Evolutionary conservation across 139 green algal genomes (phyloP).

Genomic region (Coelastrella sp.): DNA sequence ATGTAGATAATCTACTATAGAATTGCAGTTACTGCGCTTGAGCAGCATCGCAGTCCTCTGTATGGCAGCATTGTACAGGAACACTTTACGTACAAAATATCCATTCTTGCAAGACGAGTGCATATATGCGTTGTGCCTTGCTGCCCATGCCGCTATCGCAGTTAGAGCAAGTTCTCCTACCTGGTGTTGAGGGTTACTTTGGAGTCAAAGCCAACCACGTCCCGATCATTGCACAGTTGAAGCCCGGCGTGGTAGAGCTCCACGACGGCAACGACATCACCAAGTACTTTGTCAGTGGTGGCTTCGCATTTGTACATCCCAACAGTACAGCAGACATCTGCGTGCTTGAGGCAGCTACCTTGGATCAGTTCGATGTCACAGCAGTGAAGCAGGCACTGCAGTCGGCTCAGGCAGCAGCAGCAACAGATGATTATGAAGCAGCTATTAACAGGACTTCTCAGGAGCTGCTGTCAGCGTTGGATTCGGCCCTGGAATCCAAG

Average conservation of each 20-base stretch:
- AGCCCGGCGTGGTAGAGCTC: slow-evolving; percentile 67
- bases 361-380: slow-evolving; percentile 64
- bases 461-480: slow-evolving; percentile 66
- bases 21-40: not conserved
- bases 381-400: slow-evolving; percentile 66
- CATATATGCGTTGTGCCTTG: too few relatives aligned
- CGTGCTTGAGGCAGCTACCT: slow-evolving; percentile 62
- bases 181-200: slow-evolving; percentile 70
- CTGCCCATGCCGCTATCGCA: slow-evolving; percentile 21
- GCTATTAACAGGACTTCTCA: slow-evolving; percentile 63
- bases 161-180: slow-evolving; percentile 68
- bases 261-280: slow-evolving; percentile 58
- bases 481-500: slow-evolving; percentile 66
- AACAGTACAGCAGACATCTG: slow-evolving; percentile 69
- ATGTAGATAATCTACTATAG: too few relatives aligned
- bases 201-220: slow-evolving; percentile 75
- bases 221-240: slow-evolving; percentile 71
- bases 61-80: not conserved
- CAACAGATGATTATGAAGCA: slow-evolving; percentile 65
- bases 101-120: not conserved
- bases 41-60: not conserved
- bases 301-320: slow-evolving; percentile 73
- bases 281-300: slow-evolving; percentile 73
- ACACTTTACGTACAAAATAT: not conserved
- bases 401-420: slow-evolving; percentile 25